phyloP scores from a whole-genome alignment of 305 asterid species.

The Ilex paraguariensis region DNA sequence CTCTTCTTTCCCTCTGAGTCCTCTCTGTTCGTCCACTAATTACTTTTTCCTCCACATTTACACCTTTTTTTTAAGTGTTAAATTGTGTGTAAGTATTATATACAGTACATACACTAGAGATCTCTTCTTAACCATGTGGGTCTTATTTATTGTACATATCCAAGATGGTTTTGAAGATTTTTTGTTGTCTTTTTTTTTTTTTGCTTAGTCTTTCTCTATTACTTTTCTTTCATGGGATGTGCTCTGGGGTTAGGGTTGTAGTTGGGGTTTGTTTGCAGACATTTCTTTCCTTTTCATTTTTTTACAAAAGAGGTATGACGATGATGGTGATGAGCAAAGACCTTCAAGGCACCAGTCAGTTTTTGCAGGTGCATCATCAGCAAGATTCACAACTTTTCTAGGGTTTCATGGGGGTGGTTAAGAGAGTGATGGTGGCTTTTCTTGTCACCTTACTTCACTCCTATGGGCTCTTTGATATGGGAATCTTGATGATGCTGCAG shows the following conservation, averaged over 20 bases:
- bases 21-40: too few relatives aligned
- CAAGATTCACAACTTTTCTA: conserved; percentile 18
- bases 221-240: too few relatives aligned
- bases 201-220: too few relatives aligned
- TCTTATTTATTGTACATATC: too few relatives aligned
- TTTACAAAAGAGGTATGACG: background rate
- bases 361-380: conserved; percentile 18
- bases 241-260: too few relatives aligned
- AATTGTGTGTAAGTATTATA: too few relatives aligned
- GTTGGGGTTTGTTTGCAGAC: background rate
- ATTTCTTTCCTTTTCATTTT: background rate
- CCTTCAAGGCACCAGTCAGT: conserved; percentile 7
- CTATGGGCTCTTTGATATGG: conserved; percentile 3
- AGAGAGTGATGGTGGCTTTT: background rate
- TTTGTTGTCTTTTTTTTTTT: too few relatives aligned
- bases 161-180: too few relatives aligned
- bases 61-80: too few relatives aligned
- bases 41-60: background rate
- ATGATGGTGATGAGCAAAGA: background rate
- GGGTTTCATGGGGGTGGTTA: conserved; percentile 4
- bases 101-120: too few relatives aligned
- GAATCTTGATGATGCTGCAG: conserved; percentile 28
- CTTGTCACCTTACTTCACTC: background rate
- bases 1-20: background rate
- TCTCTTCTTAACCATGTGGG: too few relatives aligned